Evolutionary conservation across 2,329 filamentous ascomycete species (phyloP).

Genomic region (Ophiognomonia clavigignenti-juglandacearum): DNA sequence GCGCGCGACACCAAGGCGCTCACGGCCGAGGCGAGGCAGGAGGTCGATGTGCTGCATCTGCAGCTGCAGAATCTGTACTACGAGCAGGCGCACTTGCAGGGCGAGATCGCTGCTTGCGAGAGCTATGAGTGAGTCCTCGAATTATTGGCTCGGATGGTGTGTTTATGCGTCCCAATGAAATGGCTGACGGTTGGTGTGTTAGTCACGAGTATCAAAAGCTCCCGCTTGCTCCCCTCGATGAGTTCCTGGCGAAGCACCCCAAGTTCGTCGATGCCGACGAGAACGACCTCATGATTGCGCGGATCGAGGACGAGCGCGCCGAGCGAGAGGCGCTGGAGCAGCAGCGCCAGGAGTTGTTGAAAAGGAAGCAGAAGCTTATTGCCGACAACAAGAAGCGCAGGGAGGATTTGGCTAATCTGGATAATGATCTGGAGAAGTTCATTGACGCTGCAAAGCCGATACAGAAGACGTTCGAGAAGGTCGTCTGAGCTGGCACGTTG

Average conservation of each 20-base stretch:
- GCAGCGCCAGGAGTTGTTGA: constrained; percentile 71
- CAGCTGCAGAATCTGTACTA: constrained; percentile 96
- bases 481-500: constrained; percentile 35
- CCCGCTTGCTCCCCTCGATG: constrained; percentile 75
- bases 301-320: constrained; percentile 84
- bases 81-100: constrained; percentile 84
- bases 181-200: not conserved
- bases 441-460: constrained; percentile 90
- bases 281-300: constrained; percentile 78
- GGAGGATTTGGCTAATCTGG: constrained; percentile 85
- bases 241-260: constrained; percentile 73
- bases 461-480: constrained; percentile 79
- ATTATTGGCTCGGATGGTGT: not conserved
- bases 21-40: constrained; percentile 82
- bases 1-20: constrained; percentile 81
- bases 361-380: constrained; percentile 57
- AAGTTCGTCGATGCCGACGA: constrained; percentile 69
- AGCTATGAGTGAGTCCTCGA: constrained; percentile 77
- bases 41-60: constrained; percentile 86
- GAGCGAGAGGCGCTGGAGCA: constrained; percentile 84
- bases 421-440: constrained; percentile 89
- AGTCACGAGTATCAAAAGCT: constrained; percentile 86
- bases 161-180: not conserved
- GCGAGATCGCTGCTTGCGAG: constrained; percentile 87
- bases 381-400: constrained; percentile 84